A percentile compares a stretch with the other conserved stretches of the same genome.
Conservation (phyloP, 1,284 basidiomycete genomes). For the Ganoderma lingzhi region DNA sequence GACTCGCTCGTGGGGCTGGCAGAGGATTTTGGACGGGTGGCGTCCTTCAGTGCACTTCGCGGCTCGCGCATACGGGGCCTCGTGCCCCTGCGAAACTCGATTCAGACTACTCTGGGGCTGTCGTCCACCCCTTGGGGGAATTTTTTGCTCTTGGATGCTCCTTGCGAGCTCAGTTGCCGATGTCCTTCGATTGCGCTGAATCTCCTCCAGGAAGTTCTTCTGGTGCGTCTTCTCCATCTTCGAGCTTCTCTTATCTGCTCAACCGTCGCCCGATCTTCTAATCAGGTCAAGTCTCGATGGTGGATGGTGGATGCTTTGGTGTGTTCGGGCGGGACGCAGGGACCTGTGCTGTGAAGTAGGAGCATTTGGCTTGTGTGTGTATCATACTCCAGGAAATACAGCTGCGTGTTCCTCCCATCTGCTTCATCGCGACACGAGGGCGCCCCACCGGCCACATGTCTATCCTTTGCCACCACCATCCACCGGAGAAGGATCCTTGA, state of each 20-base stretch:
- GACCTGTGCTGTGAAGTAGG: not conserved
- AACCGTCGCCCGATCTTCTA: not conserved
- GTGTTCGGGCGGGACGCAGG: not conserved
- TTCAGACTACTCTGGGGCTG: slow-evolving; percentile 65
- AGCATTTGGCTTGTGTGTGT: not conserved
- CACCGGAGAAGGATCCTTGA: not conserved
- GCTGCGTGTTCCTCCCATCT: slow-evolving; percentile 2
- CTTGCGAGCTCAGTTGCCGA: slow-evolving; percentile 34
- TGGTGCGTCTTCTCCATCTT: not conserved
- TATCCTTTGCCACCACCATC: not conserved
- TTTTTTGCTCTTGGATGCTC: slow-evolving; percentile 39
- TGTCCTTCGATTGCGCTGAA: not conserved
- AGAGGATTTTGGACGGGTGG: slow-evolving; percentile 22
- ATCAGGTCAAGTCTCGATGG: not conserved
- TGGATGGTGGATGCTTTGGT: not conserved
- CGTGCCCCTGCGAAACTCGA: slow-evolving; percentile 53
- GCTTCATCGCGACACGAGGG: not conserved
- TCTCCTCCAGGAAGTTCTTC: not conserved
- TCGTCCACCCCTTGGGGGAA: slow-evolving; percentile 36
- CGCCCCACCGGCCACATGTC: not conserved
- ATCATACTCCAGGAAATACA: not conserved
- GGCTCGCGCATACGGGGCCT: slow-evolving; percentile 45
- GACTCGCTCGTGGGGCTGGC: slow-evolving; percentile 26
- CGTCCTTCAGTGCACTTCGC: slow-evolving; percentile 61
- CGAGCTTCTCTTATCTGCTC: not conserved